These are phyloP conservation scores for Boletus semigastroideus DNA, from an alignment of 1,284 basidiomycete genomes.

Conservation along the genomic window DNA sequence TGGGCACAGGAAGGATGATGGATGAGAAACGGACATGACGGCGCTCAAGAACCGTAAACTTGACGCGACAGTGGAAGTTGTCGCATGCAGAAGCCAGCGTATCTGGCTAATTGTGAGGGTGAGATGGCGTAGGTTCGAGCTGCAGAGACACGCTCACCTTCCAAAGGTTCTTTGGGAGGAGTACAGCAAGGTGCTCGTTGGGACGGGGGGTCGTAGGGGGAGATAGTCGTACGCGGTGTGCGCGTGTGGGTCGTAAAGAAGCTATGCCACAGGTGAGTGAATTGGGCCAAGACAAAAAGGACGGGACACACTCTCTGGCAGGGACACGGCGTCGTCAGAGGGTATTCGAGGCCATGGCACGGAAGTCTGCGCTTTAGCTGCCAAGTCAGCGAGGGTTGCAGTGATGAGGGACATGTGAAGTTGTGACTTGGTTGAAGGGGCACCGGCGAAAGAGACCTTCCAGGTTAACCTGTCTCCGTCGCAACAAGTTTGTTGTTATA, in stretches of 20 bases:
- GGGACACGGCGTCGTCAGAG: constrained; percentile 19
- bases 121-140: constrained; percentile 1
- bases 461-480: constrained; percentile 12
- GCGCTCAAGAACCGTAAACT: constrained; percentile 67
- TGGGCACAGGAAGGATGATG: constrained; percentile 8
- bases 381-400: constrained; percentile 27
- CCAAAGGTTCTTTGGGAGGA: constrained; percentile 67
- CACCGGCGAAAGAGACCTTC: constrained; percentile 3
- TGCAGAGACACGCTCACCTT: constrained; percentile 48
- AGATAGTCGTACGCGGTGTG: constrained; percentile 16
- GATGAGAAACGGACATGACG: constrained; percentile 55
- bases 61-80: constrained; percentile 63
- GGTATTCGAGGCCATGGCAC: constrained; percentile 8
- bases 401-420: constrained; percentile 30
- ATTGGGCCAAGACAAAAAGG: neutral
- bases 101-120: constrained; percentile 50
- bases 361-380: constrained; percentile 26
- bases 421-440: constrained; percentile 11
- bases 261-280: constrained; percentile 10
- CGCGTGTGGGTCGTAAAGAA: constrained; percentile 22
- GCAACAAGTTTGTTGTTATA: constrained; percentile 35
- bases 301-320: constrained; percentile 17
- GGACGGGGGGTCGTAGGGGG: constrained; percentile 30
- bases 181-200: constrained; percentile 76
- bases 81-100: constrained; percentile 60